Conservation (phyloP, 1,139 yeast genomes). For the Geotrichum candidum region DNA sequence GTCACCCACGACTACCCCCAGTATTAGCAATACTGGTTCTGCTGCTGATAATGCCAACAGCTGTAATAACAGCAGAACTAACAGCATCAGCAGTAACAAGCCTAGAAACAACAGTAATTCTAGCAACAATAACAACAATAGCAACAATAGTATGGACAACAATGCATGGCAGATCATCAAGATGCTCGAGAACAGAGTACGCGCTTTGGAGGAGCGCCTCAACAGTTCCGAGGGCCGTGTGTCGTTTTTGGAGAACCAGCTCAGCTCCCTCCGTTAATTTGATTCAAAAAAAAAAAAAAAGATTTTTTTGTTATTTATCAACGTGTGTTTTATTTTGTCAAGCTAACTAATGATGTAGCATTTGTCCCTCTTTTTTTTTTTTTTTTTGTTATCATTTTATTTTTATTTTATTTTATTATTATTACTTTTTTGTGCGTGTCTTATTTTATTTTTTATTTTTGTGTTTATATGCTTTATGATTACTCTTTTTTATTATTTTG, state of each 20-base stretch:
- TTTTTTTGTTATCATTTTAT: neutral
- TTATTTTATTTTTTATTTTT: neutral
- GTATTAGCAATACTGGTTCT: neutral
- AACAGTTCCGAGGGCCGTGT: conserved; percentile 31
- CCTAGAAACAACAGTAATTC: neutral
- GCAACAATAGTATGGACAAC: neutral
- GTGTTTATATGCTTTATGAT: neutral
- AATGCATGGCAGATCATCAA: neutral
- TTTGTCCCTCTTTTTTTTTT: neutral
- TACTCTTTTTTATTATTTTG: neutral
- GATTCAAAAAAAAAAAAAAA: neutral
- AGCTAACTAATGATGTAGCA: neutral
- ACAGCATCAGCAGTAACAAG: neutral
- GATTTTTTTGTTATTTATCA: neutral
- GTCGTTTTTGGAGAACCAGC: conserved; percentile 23
- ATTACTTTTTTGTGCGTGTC: neutral
- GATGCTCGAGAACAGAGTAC: conserved; percentile 30
- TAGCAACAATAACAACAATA: neutral
- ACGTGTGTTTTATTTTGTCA: neutral
- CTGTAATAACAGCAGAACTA: neutral
- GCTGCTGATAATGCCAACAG: neutral
- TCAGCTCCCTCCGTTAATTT: neutral
- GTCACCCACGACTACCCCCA: neutral
- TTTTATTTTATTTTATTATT: neutral
- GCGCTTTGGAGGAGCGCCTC: conserved; percentile 32